Conservation (phyloP, 2,329 filamentous ascomycete genomes). For the Penicillium nordicum region DNA sequence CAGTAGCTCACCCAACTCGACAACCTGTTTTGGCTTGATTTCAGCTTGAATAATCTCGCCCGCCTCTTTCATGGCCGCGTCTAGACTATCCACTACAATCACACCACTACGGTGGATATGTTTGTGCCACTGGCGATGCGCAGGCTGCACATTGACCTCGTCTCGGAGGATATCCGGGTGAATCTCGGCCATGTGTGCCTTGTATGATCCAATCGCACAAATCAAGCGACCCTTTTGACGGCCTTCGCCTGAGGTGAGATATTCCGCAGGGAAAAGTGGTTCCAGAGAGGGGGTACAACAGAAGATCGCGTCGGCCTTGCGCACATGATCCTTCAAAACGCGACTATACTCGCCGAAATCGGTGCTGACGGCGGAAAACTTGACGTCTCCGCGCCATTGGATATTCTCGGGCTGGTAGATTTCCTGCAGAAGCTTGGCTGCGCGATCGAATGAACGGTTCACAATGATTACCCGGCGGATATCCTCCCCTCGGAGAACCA, state of each 20-base stretch:
- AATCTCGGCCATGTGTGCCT: conserved; percentile 75
- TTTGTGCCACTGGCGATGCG: conserved; percentile 49
- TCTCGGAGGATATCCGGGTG: conserved; percentile 71
- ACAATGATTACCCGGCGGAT: conserved; percentile 80
- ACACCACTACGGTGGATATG: conserved; percentile 58
- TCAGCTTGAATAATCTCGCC: conserved; percentile 82
- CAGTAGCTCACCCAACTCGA: conserved; percentile 80
- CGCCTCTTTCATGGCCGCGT: conserved; percentile 75
- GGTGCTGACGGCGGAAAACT: conserved; percentile 68
- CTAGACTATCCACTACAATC: conserved; percentile 65
- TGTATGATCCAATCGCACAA: conserved; percentile 50
- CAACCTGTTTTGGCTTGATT: conserved; percentile 68
- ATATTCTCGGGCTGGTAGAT: conserved; percentile 52
- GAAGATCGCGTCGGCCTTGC: conserved; percentile 74
- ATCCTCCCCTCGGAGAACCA: conserved; percentile 63
- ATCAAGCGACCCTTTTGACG: conserved; percentile 45
- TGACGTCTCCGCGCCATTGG: conserved; percentile 62
- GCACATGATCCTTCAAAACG: conserved; percentile 66
- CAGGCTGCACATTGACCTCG: conserved; percentile 48
- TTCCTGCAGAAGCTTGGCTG: conserved; percentile 48
- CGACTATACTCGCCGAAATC: conserved; percentile 67
- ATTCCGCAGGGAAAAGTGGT: conserved; percentile 70
- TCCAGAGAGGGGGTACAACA: conserved; percentile 76
- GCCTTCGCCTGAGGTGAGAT: conserved; percentile 62
- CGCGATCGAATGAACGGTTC: conserved; percentile 58